A percentile compares a stretch with the other conserved stretches of the same genome.
Conservation (phyloP, 805 yeast species). For the Saccharomycopsis sp. region DNA sequence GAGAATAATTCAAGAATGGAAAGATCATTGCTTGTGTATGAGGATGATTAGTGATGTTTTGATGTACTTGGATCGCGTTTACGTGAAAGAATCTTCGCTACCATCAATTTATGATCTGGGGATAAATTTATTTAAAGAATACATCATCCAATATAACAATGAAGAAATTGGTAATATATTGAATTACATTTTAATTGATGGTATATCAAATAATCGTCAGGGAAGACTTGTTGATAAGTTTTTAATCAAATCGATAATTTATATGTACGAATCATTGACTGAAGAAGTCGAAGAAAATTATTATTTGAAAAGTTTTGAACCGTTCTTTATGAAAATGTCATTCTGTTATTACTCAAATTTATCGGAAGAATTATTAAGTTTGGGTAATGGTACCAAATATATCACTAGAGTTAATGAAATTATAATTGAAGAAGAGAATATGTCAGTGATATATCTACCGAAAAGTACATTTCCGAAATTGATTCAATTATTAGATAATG, state of each 20-base stretch:
- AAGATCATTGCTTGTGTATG: conserved; percentile 64
- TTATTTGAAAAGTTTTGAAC: conserved; percentile 62
- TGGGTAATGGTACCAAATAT: conserved; percentile 47
- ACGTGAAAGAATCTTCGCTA: conserved; percentile 51
- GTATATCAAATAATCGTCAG: conserved; percentile 50
- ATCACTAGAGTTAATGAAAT: conserved; percentile 45
- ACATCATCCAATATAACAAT: conserved; percentile 44
- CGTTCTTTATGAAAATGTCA: conserved; percentile 48
- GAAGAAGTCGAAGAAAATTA: conserved; percentile 55
- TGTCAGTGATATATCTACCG: conserved; percentile 50
- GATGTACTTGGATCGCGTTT: conserved; percentile 82
- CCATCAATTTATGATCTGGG: conserved; percentile 71
- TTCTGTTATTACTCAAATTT: conserved; percentile 45
- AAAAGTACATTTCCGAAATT: conserved; percentile 47
- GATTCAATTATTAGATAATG: conserved; percentile 48
- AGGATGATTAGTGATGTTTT: conserved; percentile 75
- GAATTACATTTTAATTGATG: conserved; percentile 43
- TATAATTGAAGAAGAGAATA: conserved; percentile 54
- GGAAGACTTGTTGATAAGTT: conserved; percentile 49
- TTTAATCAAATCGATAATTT: conserved; percentile 52
- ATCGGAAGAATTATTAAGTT: conserved; percentile 38
- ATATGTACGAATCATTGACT: conserved; percentile 63
- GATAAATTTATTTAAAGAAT: conserved; percentile 54
- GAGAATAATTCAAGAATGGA: conserved; percentile 44
- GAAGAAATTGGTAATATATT: conserved; percentile 46